Evolutionary conservation across 257 asterid genomes (phyloP), one percentile per base, ranked within the genome.

Genomic region (Solanum appendiculatum): DNA sequence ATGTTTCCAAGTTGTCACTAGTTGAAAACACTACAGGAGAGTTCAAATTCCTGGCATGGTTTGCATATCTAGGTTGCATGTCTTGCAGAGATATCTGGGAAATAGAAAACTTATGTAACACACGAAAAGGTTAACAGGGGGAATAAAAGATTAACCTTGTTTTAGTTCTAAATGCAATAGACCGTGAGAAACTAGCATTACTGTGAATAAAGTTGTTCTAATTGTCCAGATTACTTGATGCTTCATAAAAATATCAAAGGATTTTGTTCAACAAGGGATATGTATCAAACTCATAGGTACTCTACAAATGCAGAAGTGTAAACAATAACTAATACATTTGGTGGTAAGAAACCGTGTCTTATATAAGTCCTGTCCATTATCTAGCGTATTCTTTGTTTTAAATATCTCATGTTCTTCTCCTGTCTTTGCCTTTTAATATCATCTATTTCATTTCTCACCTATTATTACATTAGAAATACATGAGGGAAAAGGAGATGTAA

Each of bases 11-110:
- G 93, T 86, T 91, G 90, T 90, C 93, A 11, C 88, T 92, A 39
- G 83, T 87, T 74, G 86, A 87, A 92, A 88, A 82, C 82, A 87
- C 78, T 60, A 91, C 89, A 85, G 86, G 91, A 86, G 84, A 82
- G 88, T 90, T 90, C 75, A 83, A 74, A 69, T 87, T 91, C 90
- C 88, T 89, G 72, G 86, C 90, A 87, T 86, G 86, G 87, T 87
- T 87, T 84, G 69, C 86, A 75, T 87, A 87, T 75, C 92, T 85
- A 87, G 37, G 81, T 88, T 91, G 88, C 90, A 89, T 89, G 87
- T 89, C 89, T 70, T 86, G 93, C 42, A 90, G 77, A 74, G 89
- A 88, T 84, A 86, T 95, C 98, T 96, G 95, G 86, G 87, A 89
- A 87, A 86, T 51, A 87, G 82, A 90, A 85, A 34, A 46, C 68